Evolutionary conservation across 1,284 basidiomycete species (phyloP), one percentile per base, ranked within the genome.

Genomic region (Bjerkandera adusta): DNA sequence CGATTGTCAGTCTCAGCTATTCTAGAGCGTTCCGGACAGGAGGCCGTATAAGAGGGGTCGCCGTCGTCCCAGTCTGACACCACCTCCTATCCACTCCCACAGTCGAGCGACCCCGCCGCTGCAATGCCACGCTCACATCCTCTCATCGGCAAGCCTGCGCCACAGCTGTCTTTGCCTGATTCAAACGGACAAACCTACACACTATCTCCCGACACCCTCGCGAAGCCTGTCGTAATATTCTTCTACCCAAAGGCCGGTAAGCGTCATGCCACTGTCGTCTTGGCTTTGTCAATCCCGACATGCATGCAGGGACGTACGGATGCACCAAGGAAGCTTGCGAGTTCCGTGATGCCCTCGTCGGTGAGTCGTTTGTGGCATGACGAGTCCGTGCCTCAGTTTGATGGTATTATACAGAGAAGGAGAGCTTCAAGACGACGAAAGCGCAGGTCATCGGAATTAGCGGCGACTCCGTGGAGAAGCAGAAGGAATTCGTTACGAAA

Each of bases 301-400:
- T 51, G 21, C n/a, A 21, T 32, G 6, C 52, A 87, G 87, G 83
- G 3, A 78, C 85, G 1, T 82, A 70, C 49, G 86, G 84, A 3
- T 91, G 89, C 63, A 91, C 85, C 7, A 82, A 76, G 58, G 81
- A 92, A 63, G 88, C 84, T 1, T 90, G 87, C 56, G 73, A 81
- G 43, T 89, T 92, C 65, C 77, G 89, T 20, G 85, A 91, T 68
- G 85, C 85, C 3, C 67, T 89, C 43, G 74, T 72, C 40, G 77
- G 84, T 84, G 46, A 51, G 73, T 59, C 12, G 18, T n/a, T 12
- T 21, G 1, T 48, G n/a, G 39, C 30, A 34, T 36, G 15, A 35
- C 15, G 18, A 20, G 21, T 11, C 21, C 22, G 27, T 8, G n/a
- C 30, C 21, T 32, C 11, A 16, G n/a, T n/a, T n/a, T n/a, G 12